Percentiles rank a stretch among this genome's conserved stretches.
Conservation (phyloP, 257 asterid species). For the Solanum megistacrolobum region DNA sequence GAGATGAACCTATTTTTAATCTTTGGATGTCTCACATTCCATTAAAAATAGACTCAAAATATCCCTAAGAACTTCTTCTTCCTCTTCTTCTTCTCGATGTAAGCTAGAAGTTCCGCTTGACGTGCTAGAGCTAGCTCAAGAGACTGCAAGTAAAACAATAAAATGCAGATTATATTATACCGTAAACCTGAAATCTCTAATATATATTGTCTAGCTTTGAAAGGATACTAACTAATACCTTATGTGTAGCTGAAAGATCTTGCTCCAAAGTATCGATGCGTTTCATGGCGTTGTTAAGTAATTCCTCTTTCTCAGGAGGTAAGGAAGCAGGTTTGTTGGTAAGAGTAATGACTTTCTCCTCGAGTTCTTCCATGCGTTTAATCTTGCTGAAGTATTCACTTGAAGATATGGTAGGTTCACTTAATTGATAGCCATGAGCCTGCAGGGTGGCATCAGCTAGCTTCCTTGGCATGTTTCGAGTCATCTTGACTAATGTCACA, state of each 20-base stretch:
- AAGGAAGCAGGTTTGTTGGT: constrained; percentile 40
- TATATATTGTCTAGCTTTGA: background rate
- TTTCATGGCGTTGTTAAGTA: constrained; percentile 50
- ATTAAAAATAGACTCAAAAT: background rate
- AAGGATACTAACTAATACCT: constrained; percentile 7
- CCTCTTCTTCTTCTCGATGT: constrained; percentile 75
- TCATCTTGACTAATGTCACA: constrained; percentile 74
- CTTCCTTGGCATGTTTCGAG: constrained; percentile 79
- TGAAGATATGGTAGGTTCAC: constrained; percentile 39
- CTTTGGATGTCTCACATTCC: background rate
- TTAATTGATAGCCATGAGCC: constrained; percentile 30
- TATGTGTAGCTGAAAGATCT: constrained; percentile 60
- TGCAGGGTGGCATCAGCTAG: constrained; percentile 62
- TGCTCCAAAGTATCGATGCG: constrained; percentile 70
- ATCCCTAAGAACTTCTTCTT: constrained; percentile 73
- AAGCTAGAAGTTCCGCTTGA: constrained; percentile 67
- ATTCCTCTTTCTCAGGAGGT: constrained; percentile 80
- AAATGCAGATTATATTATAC: background rate
- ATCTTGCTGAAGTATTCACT: constrained; percentile 70
- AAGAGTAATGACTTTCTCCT: constrained; percentile 50
- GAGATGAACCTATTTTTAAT: background rate
- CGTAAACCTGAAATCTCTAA: background rate
- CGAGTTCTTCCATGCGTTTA: constrained; percentile 81
- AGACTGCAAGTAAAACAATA: constrained; percentile 28
- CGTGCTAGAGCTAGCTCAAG: constrained; percentile 54